Evolutionary conservation across 805 yeast genomes (phyloP).

Genomic region (Wickerhamiella allomyrinae): DNA sequence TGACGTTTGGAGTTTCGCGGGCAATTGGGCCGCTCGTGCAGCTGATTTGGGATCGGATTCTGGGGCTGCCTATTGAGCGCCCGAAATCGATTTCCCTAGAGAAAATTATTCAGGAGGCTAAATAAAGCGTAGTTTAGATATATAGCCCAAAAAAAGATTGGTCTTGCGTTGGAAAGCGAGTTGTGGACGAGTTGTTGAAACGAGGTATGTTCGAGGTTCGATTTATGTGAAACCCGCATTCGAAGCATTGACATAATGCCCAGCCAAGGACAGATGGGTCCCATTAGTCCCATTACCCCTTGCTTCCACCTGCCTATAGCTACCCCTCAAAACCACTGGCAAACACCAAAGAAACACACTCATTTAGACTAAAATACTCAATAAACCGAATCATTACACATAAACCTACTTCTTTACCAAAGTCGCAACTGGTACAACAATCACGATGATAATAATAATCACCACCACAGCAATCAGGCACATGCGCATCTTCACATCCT

Average conservation of each 20-base stretch:
- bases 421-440: conserved; percentile 85
- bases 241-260: no score
- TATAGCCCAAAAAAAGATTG: background rate
- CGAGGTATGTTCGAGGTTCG: no score
- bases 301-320: no score
- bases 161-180: background rate
- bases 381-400: background rate
- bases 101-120: conserved; percentile 19
- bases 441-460: conserved; percentile 67
- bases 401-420: conserved; percentile 40
- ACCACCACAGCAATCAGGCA: conserved; percentile 69
- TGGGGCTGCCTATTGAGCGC: conserved; percentile 70
- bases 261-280: no score
- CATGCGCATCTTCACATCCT: conserved; percentile 90
- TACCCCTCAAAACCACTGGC: no score
- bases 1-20: conserved; percentile 69
- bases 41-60: conserved; percentile 62
- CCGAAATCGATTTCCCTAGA: conserved; percentile 47
- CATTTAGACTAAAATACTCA: background rate
- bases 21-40: conserved; percentile 69
- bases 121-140: conserved; percentile 2
- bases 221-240: no score
- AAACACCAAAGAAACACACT: no score
- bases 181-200: no score
- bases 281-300: no score